Percentiles rank a stretch among this genome's conserved stretches.
These are phyloP conservation scores for Mallotus japonicus DNA, from an alignment of 441 rosid species.

Conservation along the genomic window DNA sequence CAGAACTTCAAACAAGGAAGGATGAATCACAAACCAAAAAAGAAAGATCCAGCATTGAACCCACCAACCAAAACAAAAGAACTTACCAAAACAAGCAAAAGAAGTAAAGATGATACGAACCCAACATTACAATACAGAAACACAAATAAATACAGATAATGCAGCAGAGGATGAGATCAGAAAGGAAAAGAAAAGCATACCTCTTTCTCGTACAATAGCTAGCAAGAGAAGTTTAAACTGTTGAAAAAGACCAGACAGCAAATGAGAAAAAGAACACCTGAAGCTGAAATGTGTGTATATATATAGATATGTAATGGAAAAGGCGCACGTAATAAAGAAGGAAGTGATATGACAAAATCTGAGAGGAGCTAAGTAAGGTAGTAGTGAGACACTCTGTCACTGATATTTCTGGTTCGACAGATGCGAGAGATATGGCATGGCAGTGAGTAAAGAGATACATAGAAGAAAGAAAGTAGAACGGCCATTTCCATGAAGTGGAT, in stretches of 20 bases:
- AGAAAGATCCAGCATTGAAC: constrained; percentile 6
- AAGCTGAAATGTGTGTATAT: not conserved
- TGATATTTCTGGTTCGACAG: constrained; percentile 7
- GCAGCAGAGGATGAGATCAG: not conserved
- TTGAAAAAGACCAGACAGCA: constrained; percentile 27
- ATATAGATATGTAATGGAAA: not conserved
- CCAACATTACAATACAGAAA: not conserved
- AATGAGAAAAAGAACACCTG: constrained; percentile 1
- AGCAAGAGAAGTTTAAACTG: constrained; percentile 21
- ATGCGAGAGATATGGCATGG: constrained; percentile 1
- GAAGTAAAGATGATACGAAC: constrained; percentile 2
- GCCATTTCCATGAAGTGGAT: constrained; percentile 27
- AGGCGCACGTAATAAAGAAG: not conserved
- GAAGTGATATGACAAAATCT: constrained; percentile 24
- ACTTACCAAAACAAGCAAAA: constrained; percentile 5
- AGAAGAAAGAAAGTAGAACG: constrained; percentile 5
- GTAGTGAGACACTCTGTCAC: constrained; percentile 8
- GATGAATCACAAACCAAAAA: constrained; percentile 4
- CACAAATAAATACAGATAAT: not conserved
- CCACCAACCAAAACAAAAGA: constrained; percentile 17
- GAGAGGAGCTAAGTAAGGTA: constrained; percentile 1
- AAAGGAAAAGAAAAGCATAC: constrained; percentile 21
- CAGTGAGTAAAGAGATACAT: not conserved
- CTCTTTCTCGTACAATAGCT: constrained; percentile 15
- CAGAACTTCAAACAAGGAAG: constrained; percentile 13